A percentile compares a stretch with the other conserved stretches of the same genome.
Evolutionary conservation across 768 basidiomycete species (phyloP).

Genomic region (Russula earlei): DNA sequence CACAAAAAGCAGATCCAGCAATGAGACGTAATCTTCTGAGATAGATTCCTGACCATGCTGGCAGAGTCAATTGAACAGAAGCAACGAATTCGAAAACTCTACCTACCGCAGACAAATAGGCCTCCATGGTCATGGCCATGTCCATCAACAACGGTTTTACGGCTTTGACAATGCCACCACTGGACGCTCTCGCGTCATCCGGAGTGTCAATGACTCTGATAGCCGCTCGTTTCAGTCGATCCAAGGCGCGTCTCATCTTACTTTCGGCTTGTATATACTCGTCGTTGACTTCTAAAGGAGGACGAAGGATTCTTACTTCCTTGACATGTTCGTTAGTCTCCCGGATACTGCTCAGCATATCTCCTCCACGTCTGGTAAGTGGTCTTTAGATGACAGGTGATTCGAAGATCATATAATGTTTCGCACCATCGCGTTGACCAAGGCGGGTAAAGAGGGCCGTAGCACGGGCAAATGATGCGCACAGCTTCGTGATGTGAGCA

Average conservation of each 20-base stretch:
- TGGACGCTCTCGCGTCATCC: background rate
- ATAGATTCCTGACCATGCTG: slow-evolving; percentile 19
- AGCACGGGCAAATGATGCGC: slow-evolving; percentile 16
- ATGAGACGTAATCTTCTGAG: slow-evolving; percentile 32
- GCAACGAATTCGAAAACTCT: background rate
- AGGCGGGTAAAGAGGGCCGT: slow-evolving; percentile 4
- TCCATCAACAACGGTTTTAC: slow-evolving; percentile 30
- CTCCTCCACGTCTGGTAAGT: slow-evolving; percentile 4
- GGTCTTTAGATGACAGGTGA: background rate
- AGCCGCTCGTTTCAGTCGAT: slow-evolving; percentile 44
- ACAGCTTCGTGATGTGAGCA: slow-evolving; percentile 13
- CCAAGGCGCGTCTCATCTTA: slow-evolving; percentile 54
- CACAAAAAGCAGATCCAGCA: slow-evolving; percentile 46
- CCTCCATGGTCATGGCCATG: slow-evolving; percentile 21
- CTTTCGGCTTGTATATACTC: slow-evolving; percentile 33
- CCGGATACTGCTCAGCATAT: slow-evolving; percentile 2
- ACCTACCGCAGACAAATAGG: background rate
- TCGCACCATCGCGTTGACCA: slow-evolving; percentile 9
- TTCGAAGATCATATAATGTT: background rate
- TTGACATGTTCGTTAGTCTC: slow-evolving; percentile 7
- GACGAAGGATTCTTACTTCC: background rate
- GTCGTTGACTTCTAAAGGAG: slow-evolving; percentile 23
- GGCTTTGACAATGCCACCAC: background rate
- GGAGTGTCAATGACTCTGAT: slow-evolving; percentile 38
- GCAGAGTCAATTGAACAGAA: background rate